Evolutionary conservation across 2,329 filamentous ascomycete species (phyloP), one percentile per base, ranked within the genome.

Genomic region (Fusarium subtropicale): DNA sequence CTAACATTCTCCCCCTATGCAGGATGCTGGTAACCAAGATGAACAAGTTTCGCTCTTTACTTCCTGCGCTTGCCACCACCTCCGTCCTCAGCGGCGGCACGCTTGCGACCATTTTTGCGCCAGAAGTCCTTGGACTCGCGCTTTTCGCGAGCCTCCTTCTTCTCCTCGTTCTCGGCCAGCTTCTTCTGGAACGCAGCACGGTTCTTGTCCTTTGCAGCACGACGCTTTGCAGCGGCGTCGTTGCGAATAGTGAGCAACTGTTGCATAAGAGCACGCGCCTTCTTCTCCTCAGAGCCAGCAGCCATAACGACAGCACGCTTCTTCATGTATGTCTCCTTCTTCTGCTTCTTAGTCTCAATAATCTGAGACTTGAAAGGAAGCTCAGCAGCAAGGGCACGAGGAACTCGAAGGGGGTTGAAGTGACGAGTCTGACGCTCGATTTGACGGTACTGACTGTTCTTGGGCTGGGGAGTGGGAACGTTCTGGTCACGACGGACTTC

Each of bases 361-460:
- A 97, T 94, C 79, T 99, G 96, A 15, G 92, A 94, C 78, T 94
- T 95, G 88, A 92, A 99, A 7, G 96, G 96, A 12, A 99, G 87
- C 8, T 93, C 88, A 16, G 93, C 91, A 52, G 94, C 93, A 31
- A 97, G 85, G 69, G 91, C 90, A 58, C 90, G 88, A 4, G 93
- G 93, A n/a, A 97, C 90, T 64, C 87, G 86, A 24, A 94, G 86
- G 6, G 90, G 83, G 80, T 96, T 95, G 84, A 96, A 96, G 81
- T 92, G 90, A 33, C 92, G 88, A 10, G 86, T 86, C 63, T 85
- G 81, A 34, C 90, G 88, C 81, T 90, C 88, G 39, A 92, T 83
- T 60, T 84, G 80, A 69, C 90, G 90, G 86, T 99, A 99, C 60
- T 92, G 88, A 68, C 91, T 94, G 83, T 99, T 95, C 79, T 91